phyloP scores from a whole-genome alignment of 345 rosid genomes.

The Brassica rapa region DNA sequence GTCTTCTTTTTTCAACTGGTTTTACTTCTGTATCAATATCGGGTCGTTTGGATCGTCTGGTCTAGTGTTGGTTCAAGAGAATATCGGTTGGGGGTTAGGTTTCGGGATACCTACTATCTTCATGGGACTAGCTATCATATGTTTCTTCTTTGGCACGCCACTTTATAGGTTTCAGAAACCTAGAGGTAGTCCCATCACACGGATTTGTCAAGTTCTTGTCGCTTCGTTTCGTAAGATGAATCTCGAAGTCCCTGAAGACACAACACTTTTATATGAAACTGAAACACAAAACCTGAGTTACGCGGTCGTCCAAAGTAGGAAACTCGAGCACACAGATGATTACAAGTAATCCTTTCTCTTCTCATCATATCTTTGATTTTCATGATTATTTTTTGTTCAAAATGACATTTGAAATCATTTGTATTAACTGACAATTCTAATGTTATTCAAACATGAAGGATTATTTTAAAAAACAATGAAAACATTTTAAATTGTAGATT shows the following conservation, averaged over 20 bases:
- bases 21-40: background rate
- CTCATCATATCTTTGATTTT: background rate
- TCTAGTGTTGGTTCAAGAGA: background rate
- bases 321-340: background rate
- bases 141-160: constrained; percentile 1
- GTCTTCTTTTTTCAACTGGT: background rate
- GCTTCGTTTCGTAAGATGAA: background rate
- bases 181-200: background rate
- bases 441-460: background rate
- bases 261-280: background rate
- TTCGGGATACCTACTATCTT: background rate
- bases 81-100: background rate
- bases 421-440: background rate
- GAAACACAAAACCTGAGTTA: background rate
- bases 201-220: background rate
- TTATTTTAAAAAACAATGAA: too few relatives aligned
- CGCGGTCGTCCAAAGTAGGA: background rate
- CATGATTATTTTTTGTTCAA: background rate
- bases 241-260: background rate
- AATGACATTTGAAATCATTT: background rate
- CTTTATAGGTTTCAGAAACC: constrained; percentile 1
- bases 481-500: background rate
- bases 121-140: background rate
- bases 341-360: background rate
- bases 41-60: background rate